A percentile compares a stretch with the other conserved stretches of the same genome.
These are phyloP conservation scores for Cubamyces sp. DNA, from an alignment of 768 basidiomycete species.

Conservation along the genomic window DNA sequence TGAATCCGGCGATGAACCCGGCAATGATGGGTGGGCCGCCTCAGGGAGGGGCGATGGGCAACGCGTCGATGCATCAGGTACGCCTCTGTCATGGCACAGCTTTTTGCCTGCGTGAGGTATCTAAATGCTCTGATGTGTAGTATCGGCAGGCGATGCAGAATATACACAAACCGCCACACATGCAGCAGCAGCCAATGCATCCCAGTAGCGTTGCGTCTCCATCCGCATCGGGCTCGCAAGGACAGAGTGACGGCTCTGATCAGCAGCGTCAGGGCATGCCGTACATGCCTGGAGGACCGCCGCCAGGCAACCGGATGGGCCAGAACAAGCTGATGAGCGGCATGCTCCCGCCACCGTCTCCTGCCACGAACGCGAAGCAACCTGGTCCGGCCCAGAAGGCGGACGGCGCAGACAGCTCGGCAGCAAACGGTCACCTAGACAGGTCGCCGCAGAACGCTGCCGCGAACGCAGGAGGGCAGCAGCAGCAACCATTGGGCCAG, in stretches of 20 bases:
- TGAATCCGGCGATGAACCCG: constrained; percentile 38
- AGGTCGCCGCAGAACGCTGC: constrained; percentile 32
- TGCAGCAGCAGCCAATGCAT: constrained; percentile 26
- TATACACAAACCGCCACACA: constrained; percentile 37
- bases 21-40: constrained; percentile 43
- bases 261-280: constrained; percentile 38
- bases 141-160: constrained; percentile 45
- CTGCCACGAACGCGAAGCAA: constrained; percentile 39
- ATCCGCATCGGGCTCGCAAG: constrained; percentile 37
- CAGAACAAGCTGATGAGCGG: constrained; percentile 43
- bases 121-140: constrained; percentile 25
- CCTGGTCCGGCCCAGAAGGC: constrained; percentile 18
- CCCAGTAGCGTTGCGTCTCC: constrained; percentile 49
- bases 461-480: constrained; percentile 18
- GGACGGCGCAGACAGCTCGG: constrained; percentile 14
- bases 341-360: constrained; percentile 60
- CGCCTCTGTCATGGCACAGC: neutral
- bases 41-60: constrained; percentile 41
- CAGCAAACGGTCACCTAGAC: constrained; percentile 25
- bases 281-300: constrained; percentile 37
- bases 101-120: neutral
- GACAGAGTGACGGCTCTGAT: constrained; percentile 36
- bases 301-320: constrained; percentile 33
- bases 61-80: constrained; percentile 40
- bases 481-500: constrained; percentile 10